phyloP scores from a whole-genome alignment of 352 stramenopile species.

The Phytophthora nicotianae region DNA sequence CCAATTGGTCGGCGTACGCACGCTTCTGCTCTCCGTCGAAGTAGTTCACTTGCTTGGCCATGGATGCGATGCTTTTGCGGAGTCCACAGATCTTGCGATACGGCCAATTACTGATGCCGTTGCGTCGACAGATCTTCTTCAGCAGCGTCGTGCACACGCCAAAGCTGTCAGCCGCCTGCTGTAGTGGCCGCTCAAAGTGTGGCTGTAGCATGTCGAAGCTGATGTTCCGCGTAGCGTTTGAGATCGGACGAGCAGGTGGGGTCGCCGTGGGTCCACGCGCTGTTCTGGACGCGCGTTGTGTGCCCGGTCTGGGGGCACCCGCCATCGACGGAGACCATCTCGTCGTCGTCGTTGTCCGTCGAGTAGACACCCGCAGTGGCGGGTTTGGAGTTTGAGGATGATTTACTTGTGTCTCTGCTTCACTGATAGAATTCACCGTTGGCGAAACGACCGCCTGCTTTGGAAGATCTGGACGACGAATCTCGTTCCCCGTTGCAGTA shows the following conservation, averaged over 20 bases:
- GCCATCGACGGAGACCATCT: conserved; percentile 35
- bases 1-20: conserved; percentile 52
- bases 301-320: conserved; percentile 1
- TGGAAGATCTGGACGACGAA: conserved; percentile 24
- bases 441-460: conserved; percentile 23
- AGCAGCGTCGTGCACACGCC: conserved; percentile 68
- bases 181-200: conserved; percentile 63
- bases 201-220: conserved; percentile 59
- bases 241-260: conserved; percentile 33
- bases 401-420: conserved; percentile 4
- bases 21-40: conserved; percentile 63
- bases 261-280: conserved; percentile 2
- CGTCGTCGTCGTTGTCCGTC: conserved; percentile 34
- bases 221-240: conserved; percentile 56
- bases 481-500: conserved; percentile 13
- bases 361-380: conserved; percentile 22
- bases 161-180: conserved; percentile 57
- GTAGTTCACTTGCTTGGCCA: conserved; percentile 66
- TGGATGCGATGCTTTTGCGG: conserved; percentile 62
- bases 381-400: neutral
- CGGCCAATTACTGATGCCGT: conserved; percentile 67
- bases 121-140: conserved; percentile 74
- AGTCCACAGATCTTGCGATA: conserved; percentile 63
- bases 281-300: conserved; percentile 5
- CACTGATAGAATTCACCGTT: neutral